These are phyloP conservation scores for Withania somnifera DNA, from an alignment of 305 asterid species.

Conservation along the genomic window DNA sequence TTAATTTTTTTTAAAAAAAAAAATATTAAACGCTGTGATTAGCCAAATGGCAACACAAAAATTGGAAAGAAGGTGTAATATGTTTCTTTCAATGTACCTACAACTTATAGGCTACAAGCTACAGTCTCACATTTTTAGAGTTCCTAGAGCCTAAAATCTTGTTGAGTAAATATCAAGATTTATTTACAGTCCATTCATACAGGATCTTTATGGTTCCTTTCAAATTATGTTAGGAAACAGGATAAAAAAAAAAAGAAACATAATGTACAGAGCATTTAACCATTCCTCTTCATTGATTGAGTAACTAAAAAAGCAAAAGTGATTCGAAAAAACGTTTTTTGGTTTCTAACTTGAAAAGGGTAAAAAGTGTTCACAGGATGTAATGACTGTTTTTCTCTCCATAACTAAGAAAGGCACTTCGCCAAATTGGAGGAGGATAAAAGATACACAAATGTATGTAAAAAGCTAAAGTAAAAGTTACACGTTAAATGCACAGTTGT, in stretches of 20 bases:
- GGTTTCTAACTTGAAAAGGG: slow-evolving; percentile 29
- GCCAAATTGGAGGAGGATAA: neutral
- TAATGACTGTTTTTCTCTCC: slow-evolving; percentile 26
- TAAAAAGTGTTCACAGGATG: slow-evolving; percentile 20
- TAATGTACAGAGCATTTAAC: neutral
- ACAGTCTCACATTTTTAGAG: too few relatives aligned
- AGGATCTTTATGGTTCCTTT: neutral
- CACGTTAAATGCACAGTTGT: neutral
- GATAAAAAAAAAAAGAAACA: neutral
- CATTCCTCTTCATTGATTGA: neutral
- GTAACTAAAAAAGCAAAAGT: slow-evolving; percentile 20
- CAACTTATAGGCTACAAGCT: too few relatives aligned
- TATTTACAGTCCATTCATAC: neutral
- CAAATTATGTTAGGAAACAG: neutral
- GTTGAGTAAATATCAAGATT: neutral
- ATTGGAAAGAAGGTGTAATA: neutral
- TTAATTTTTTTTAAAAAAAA: too few relatives aligned
- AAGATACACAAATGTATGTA: neutral
- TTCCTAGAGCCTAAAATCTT: neutral
- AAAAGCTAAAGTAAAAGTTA: slow-evolving; percentile 5
- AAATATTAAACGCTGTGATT: too few relatives aligned
- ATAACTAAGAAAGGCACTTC: slow-evolving; percentile 30
- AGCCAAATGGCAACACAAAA: too few relatives aligned
- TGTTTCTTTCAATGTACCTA: neutral
- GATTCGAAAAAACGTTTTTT: slow-evolving; percentile 22